Percentiles rank a stretch among this genome's conserved stretches.
Conservation (phyloP, 1,284 basidiomycete genomes). For the Meripilus lineatus region DNA sequence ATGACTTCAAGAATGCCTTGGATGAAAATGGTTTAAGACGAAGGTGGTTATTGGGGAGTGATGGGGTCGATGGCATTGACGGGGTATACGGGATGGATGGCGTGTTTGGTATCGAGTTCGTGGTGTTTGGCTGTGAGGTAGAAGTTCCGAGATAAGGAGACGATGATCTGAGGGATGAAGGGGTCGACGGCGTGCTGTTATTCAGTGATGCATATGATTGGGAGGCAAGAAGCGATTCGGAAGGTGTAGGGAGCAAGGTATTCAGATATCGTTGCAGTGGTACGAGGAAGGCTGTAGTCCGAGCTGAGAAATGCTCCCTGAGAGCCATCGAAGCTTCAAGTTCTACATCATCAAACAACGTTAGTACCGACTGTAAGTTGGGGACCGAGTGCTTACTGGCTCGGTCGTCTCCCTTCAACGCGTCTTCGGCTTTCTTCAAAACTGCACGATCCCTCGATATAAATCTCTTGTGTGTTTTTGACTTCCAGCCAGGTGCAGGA, state of each 20-base stretch:
- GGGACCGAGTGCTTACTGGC: slow-evolving; percentile 45
- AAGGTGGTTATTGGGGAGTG: slow-evolving; percentile 15
- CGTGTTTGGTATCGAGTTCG: neutral
- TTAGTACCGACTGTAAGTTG: neutral
- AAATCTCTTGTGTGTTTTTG: slow-evolving; percentile 77
- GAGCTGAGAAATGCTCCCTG: slow-evolving; percentile 80
- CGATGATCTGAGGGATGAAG: neutral
- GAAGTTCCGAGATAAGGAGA: neutral
- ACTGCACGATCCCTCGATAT: slow-evolving; percentile 81
- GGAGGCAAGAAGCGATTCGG: slow-evolving; percentile 23
- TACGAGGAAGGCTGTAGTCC: slow-evolving; percentile 87
- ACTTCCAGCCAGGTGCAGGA: slow-evolving; percentile 67
- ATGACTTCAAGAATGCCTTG: slow-evolving; percentile 74
- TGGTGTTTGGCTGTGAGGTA: slow-evolving; percentile 3
- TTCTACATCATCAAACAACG: slow-evolving; percentile 34
- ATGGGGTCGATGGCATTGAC: slow-evolving; percentile 3
- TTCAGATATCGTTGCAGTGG: slow-evolving; percentile 93
- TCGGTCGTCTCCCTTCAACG: slow-evolving; percentile 43
- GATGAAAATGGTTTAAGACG: slow-evolving; percentile 78
- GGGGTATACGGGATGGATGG: neutral
- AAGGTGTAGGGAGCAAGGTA: slow-evolving; percentile 74
- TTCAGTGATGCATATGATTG: neutral
- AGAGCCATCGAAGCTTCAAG: slow-evolving; percentile 64
- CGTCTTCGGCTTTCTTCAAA: slow-evolving; percentile 62
- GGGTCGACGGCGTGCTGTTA: slow-evolving; percentile 2